Percentiles rank a stretch among this genome's conserved stretches.
Evolutionary conservation across 192 early-diverging fungal species (phyloP).

Genomic region (Paraglomus brasilianum): DNA sequence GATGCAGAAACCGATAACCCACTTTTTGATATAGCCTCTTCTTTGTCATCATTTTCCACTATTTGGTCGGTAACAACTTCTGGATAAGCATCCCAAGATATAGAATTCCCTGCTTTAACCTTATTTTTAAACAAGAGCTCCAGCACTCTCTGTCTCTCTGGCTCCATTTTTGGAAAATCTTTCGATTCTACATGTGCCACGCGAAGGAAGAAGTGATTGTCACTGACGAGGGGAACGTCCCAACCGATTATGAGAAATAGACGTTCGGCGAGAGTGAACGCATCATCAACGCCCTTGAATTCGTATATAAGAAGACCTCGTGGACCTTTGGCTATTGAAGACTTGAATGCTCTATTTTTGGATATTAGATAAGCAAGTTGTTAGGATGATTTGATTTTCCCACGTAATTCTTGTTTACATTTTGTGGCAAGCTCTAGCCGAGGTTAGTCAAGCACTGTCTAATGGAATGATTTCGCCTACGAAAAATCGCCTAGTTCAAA

Average conservation of each 20-base stretch:
- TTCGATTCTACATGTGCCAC: conserved; percentile 9
- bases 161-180: not conserved
- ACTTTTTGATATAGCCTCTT: not conserved
- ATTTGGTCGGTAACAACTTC: not conserved
- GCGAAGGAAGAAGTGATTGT: not conserved
- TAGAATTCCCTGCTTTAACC: not conserved
- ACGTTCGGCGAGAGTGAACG: not conserved
- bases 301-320: conserved; percentile 3
- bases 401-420: no score
- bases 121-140: not conserved
- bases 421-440: no score
- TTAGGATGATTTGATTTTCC: no score
- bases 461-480: not conserved
- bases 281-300: not conserved
- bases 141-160: not conserved
- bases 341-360: conserved; percentile 9
- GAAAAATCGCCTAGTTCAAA: not conserved
- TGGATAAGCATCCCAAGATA: not conserved
- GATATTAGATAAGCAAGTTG: not conserved
- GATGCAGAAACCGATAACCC: conserved; percentile 11
- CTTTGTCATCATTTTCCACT: not conserved
- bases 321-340: not conserved
- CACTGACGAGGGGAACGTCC: not conserved
- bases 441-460: no score
- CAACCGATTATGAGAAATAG: conserved; percentile 18